A percentile compares a stretch with the other conserved stretches of the same genome.
phyloP scores from a whole-genome alignment of 352 stramenopile species.

The Globisporangium abappressorium region DNA sequence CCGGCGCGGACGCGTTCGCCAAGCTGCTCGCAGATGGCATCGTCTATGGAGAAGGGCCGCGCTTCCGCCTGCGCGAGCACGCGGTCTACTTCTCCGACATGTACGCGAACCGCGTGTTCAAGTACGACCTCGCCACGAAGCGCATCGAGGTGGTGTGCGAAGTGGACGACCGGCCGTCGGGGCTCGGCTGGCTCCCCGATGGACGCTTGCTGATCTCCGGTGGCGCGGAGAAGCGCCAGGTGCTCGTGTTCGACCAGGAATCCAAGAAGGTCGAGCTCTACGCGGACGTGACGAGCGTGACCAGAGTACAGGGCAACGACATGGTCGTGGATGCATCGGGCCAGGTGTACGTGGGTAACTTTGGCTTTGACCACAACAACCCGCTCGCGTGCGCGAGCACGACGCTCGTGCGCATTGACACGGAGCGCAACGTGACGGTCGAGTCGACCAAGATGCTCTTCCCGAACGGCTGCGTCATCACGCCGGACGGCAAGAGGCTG shows the following conservation, averaged over 20 bases:
- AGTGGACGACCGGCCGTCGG: slow-evolving; percentile 46
- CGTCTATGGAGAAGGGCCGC: slow-evolving; percentile 56
- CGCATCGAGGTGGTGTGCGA: slow-evolving; percentile 40
- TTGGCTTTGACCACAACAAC: slow-evolving; percentile 51
- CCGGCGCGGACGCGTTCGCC: slow-evolving; percentile 30
- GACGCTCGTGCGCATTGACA: slow-evolving; percentile 54
- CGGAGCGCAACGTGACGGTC: slow-evolving; percentile 41
- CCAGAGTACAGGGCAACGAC: slow-evolving; percentile 53
- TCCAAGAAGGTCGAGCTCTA: slow-evolving; percentile 35
- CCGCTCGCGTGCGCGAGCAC: slow-evolving; percentile 35
- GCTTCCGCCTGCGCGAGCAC: slow-evolving; percentile 45
- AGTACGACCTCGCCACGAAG: slow-evolving; percentile 46
- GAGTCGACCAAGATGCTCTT: slow-evolving; percentile 61
- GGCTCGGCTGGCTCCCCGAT: slow-evolving; percentile 62
- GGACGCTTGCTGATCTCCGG: slow-evolving; percentile 54
- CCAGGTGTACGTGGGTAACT: slow-evolving; percentile 59
- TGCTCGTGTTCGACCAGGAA: slow-evolving; percentile 40
- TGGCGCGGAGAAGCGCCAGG: slow-evolving; percentile 39
- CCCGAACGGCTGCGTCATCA: slow-evolving; percentile 71
- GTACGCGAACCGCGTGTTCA: slow-evolving; percentile 53
- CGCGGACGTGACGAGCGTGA: slow-evolving; percentile 49
- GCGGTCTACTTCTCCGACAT: slow-evolving; percentile 74
- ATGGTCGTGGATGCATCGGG: slow-evolving; percentile 50
- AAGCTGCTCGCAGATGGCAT: slow-evolving; percentile 33
- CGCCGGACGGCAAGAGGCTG: slow-evolving; percentile 65